Evolutionary conservation across 202 grass and related monocot species (phyloP).

Genomic region (Eragrostis tef): DNA sequence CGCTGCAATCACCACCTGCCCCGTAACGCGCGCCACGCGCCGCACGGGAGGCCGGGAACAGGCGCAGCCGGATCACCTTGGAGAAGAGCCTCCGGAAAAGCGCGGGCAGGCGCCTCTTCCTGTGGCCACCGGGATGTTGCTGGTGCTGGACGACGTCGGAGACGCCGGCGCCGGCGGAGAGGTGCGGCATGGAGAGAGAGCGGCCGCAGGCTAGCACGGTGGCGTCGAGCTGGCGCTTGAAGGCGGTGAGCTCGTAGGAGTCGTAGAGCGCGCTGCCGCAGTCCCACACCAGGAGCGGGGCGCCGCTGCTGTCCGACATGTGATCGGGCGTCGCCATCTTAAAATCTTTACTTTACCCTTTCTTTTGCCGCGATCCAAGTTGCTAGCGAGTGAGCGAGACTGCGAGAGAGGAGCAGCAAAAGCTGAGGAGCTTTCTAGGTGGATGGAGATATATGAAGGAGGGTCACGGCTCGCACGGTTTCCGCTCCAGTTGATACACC

Average conservation of each 20-base stretch:
- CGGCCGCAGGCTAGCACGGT: constrained; percentile 35
- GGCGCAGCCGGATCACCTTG: constrained; percentile 50
- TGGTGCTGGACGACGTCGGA: neutral
- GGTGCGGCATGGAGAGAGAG: constrained; percentile 61
- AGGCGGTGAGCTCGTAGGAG: constrained; percentile 54
- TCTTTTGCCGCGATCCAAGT: neutral
- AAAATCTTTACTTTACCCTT: constrained; percentile 26
- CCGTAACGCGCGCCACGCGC: neutral
- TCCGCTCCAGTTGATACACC: constrained; percentile 1
- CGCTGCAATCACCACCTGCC: neutral
- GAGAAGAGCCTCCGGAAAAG: constrained; percentile 46
- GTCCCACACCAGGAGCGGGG: constrained; percentile 46
- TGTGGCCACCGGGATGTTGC: neutral
- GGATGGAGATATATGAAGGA: constrained; percentile 33
- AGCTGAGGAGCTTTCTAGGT: constrained; percentile 43
- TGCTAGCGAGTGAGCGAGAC: neutral
- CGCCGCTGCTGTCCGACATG: constrained; percentile 15
- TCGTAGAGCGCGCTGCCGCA: constrained; percentile 62
- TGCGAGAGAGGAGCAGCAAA: neutral
- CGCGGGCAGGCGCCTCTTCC: constrained; percentile 19
- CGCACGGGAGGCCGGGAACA: constrained; percentile 33
- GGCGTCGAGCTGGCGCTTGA: constrained; percentile 54
- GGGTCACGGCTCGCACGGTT: constrained; percentile 45
- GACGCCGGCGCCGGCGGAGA: neutral
- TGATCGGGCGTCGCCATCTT: constrained; percentile 48